These are phyloP conservation scores for Cladosporium sp. DNA, from an alignment of 2,329 filamentous ascomycete species.

Conservation along the genomic window DNA sequence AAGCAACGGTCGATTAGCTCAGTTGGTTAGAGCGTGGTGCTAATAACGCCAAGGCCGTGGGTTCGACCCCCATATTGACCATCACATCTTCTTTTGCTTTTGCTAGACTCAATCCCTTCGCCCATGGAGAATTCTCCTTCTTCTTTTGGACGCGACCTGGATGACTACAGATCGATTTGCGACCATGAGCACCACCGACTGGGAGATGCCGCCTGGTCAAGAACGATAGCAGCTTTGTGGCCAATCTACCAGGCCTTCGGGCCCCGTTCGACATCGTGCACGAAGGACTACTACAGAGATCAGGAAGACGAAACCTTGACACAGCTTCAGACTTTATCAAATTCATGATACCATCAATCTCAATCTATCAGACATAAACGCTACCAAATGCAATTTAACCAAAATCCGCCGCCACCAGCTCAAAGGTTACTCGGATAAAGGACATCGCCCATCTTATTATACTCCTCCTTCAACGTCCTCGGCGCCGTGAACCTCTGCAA, in stretches of 20 bases:
- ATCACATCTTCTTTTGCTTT: neutral
- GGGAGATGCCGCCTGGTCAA: neutral
- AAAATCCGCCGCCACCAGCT: neutral
- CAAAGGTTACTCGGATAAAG: constrained; percentile 54
- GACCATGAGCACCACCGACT: neutral
- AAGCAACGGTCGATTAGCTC: constrained; percentile 8
- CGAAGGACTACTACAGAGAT: neutral
- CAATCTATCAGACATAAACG: neutral
- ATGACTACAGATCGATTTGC: neutral
- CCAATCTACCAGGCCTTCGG: neutral
- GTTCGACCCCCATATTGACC: constrained; percentile 12
- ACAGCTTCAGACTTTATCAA: neutral
- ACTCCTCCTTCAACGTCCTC: constrained; percentile 60
- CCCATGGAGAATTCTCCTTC: neutral
- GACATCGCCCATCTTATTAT: constrained; percentile 51
- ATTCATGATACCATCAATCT: neutral
- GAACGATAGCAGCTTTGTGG: neutral
- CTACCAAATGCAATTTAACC: neutral
- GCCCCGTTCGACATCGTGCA: neutral
- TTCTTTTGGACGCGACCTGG: neutral
- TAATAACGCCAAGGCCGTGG: constrained; percentile 14
- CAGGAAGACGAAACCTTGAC: neutral
- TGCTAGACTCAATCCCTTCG: neutral
- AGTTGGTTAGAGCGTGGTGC: constrained; percentile 18
- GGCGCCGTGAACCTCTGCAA: constrained; percentile 58